Percentiles rank a stretch among this genome's conserved stretches.
phyloP scores from a whole-genome alignment of 1,284 basidiomycete species.

The Irpex lacteus region DNA sequence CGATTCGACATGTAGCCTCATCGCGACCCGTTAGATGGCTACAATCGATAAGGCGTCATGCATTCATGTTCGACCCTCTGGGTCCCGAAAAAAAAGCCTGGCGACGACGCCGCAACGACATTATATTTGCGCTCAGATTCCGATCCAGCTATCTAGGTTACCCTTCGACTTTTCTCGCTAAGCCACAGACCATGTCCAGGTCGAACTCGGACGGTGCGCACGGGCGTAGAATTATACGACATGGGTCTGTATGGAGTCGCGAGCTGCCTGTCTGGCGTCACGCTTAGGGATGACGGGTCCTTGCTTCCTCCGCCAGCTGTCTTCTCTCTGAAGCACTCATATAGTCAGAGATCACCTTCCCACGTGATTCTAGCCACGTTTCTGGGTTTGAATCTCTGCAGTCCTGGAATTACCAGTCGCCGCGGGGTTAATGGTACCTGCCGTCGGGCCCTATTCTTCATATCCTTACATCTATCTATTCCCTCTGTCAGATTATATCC shows the following conservation, averaged over 20 bases:
- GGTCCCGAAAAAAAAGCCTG: not conserved
- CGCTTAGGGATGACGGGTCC: not conserved
- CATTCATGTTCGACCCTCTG: too few species aligned
- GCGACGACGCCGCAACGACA: too few species aligned
- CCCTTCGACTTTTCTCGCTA: not conserved
- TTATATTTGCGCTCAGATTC: not conserved
- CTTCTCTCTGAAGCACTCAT: not conserved
- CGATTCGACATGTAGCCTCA: not conserved
- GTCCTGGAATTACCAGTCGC: not conserved
- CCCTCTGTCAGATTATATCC: not conserved
- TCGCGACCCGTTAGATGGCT: not conserved
- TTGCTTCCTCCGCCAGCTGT: not conserved
- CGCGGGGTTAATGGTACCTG: not conserved
- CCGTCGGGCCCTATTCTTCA: not conserved
- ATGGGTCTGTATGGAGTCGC: not conserved
- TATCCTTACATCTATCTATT: not conserved
- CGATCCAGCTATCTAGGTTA: not conserved
- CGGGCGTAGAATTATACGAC: not conserved
- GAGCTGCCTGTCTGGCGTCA: not conserved
- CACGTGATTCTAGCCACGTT: not conserved
- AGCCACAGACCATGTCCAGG: not conserved
- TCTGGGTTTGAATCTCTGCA: not conserved
- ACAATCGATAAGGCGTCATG: slow-evolving; percentile 1
- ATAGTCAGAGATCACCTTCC: not conserved
- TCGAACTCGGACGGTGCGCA: not conserved